Conservation (phyloP, 306 rosid genomes). For the Nissolia schottii region DNA sequence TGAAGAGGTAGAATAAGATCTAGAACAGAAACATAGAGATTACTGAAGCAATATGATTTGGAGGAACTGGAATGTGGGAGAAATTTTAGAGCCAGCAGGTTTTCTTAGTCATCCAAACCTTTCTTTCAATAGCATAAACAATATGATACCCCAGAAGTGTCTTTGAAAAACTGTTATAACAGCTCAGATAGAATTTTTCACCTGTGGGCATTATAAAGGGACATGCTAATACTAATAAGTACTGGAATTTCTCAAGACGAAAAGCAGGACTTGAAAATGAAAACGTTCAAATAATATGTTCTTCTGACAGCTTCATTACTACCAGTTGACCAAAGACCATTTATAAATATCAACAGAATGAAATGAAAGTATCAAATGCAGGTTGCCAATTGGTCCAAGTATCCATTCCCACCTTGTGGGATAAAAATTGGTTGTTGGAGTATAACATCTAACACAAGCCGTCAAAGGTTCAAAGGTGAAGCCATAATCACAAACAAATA, state of each 20-base stretch:
- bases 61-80: neutral
- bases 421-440: neutral
- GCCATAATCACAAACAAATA: neutral
- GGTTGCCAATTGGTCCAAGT: neutral
- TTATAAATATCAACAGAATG: neutral
- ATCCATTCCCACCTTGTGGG: neutral
- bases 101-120: neutral
- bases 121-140: neutral
- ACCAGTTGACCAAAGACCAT: neutral
- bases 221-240: neutral
- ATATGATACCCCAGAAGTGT: neutral
- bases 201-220: neutral
- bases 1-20: neutral
- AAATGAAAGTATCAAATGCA: neutral
- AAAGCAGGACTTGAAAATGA: neutral
- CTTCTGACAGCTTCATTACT: neutral
- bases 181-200: neutral
- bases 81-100: neutral
- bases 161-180: neutral
- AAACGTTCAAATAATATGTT: neutral
- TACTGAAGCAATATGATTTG: neutral
- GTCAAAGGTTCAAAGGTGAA: neutral
- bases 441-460: neutral
- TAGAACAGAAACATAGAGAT: neutral
- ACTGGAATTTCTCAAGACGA: constrained; percentile 1